These are phyloP conservation scores for Malus hybrid DNA, from an alignment of 331 rosid genomes.

Conservation along the genomic window DNA sequence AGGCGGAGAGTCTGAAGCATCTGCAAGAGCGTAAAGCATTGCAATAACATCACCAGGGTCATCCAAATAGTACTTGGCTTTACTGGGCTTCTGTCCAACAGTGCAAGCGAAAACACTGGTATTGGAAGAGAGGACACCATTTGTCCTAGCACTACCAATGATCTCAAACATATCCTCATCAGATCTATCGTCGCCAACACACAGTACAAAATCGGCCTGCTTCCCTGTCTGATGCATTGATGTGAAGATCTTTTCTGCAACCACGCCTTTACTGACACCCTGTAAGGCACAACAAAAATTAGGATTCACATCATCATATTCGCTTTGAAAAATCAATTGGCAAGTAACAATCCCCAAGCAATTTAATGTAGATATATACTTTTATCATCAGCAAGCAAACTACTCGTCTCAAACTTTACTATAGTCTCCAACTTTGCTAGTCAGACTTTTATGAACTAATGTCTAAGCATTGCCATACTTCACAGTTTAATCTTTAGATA, in stretches of 20 bases:
- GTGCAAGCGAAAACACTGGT: constrained; percentile 44
- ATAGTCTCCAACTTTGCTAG: background rate
- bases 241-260: constrained; percentile 43
- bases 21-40: constrained; percentile 48
- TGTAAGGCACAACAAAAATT: constrained; percentile 3
- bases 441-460: background rate
- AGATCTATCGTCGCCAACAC: constrained; percentile 50
- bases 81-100: constrained; percentile 54
- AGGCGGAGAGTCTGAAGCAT: constrained; percentile 30
- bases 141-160: constrained; percentile 30
- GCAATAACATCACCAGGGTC: constrained; percentile 41
- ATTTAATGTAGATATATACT: background rate
- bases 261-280: constrained; percentile 53
- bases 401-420: background rate
- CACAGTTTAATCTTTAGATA: background rate
- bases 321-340: background rate
- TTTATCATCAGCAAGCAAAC: background rate
- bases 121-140: constrained; percentile 27
- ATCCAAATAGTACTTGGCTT: constrained; percentile 50
- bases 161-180: constrained; percentile 52
- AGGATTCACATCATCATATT: constrained; percentile 7
- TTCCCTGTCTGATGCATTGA: constrained; percentile 34
- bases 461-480: background rate
- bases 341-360: background rate
- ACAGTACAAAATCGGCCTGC: constrained; percentile 44